These are phyloP conservation scores for Caryocar brasiliense DNA, from an alignment of 441 rosid genomes.

Conservation along the genomic window DNA sequence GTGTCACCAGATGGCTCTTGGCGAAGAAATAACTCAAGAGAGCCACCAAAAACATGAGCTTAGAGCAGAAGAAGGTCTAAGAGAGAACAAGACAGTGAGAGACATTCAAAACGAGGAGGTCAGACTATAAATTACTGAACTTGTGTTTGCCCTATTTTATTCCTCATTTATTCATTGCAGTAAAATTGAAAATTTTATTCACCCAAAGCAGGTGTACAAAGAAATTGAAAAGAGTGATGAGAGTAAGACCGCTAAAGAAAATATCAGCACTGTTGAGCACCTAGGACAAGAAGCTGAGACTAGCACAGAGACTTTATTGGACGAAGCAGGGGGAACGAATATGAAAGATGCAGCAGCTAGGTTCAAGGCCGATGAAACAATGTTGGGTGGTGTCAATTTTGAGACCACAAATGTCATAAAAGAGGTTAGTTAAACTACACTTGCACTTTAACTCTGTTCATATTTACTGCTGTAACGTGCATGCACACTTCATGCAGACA, in stretches of 20 bases:
- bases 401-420: constrained; percentile 13
- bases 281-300: constrained; percentile 15
- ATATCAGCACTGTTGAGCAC: constrained; percentile 10
- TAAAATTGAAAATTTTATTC: background rate
- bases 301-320: constrained; percentile 9
- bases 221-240: constrained; percentile 8
- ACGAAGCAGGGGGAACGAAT: constrained; percentile 12
- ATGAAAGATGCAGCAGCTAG: constrained; percentile 6
- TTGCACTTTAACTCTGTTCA: too few species aligned
- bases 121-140: background rate
- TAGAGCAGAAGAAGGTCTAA: constrained; percentile 13
- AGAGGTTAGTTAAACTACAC: constrained; percentile 30
- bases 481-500: too few species aligned
- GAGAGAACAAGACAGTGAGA: constrained; percentile 10
- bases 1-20: constrained; percentile 1
- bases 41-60: constrained; percentile 13
- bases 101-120: constrained; percentile 15
- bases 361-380: constrained; percentile 9
- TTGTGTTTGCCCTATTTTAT: background rate
- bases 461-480: too few species aligned
- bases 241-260: constrained; percentile 8
- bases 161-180: background rate
- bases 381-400: constrained; percentile 14
- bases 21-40: constrained; percentile 11
- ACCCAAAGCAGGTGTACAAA: constrained; percentile 10